Conservation (phyloP, 208 protist genomes). For the Plasmodiophora brassicae region DNA sequence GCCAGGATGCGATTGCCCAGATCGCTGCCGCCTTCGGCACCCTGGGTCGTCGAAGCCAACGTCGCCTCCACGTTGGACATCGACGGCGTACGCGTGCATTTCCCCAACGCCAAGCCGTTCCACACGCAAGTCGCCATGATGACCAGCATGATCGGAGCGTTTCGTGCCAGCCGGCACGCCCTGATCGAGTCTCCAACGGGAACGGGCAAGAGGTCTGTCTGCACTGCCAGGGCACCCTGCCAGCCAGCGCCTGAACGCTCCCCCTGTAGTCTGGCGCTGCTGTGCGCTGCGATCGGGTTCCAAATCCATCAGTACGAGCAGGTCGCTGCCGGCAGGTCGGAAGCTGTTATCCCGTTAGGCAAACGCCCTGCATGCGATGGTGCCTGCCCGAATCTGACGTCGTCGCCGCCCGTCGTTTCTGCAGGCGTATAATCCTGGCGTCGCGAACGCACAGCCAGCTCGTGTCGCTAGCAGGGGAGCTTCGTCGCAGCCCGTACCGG, state of each 20-base stretch:
- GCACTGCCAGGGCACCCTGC: background rate
- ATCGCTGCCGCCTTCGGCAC: too few relatives aligned
- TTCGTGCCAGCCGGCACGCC: background rate
- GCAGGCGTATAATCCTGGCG: background rate
- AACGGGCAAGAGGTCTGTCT: background rate
- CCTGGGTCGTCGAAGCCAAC: too few relatives aligned
- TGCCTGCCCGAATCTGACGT: too few relatives aligned
- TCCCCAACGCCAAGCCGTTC: background rate
- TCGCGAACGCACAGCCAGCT: background rate
- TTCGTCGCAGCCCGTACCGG: background rate
- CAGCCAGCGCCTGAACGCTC: background rate
- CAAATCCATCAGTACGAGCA: background rate
- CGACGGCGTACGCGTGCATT: background rate
- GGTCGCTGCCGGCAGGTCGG: too few relatives aligned
- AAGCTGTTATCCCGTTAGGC: too few relatives aligned
- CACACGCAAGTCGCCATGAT: background rate
- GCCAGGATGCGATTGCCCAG: too few relatives aligned
- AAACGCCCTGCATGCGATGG: too few relatives aligned
- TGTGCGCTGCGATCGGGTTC: slow-evolving; percentile 2
- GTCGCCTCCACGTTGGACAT: background rate
- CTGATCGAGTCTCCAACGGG: background rate
- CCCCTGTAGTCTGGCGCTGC: background rate
- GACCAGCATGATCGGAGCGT: background rate
- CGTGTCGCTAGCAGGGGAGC: background rate
- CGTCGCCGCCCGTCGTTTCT: too few relatives aligned